Evolutionary conservation across 495 filamentous ascomycete species (phyloP), one percentile per base, ranked within the genome.

Genomic region (Neurospora terricola): DNA sequence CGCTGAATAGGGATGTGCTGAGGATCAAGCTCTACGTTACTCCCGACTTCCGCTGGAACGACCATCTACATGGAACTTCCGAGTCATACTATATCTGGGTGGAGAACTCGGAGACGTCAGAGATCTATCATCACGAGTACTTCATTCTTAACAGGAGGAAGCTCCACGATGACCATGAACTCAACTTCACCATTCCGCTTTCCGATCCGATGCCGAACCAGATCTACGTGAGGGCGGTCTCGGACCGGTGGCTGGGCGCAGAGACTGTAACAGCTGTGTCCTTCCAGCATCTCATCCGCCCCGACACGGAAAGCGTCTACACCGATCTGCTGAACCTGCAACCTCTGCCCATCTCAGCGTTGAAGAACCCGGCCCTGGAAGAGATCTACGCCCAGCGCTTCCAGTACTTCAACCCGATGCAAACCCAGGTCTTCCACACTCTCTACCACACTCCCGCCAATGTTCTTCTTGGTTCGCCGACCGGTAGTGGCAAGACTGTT

Each of bases 41-140:
- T 5, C 92, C 96, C 0, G 94, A 98, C 34, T 99, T 98, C 80
- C 87, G 84, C 14, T 99, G 96, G 96, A 97, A 97, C 74, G 96
- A 99, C 75, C 90, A 90, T n/a, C 87, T 97, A 69, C 93, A 99
- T 80, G 96, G 96, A 3, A 91, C 89, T 5, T 97, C 95, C 3
- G 96, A 99, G 78, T 94, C 93, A 23, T 99, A 96, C 82, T 98
- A 94, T 89, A 91, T 98, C 69, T 98, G 96, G 96, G 95, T 98
- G 18, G 96, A 99, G 82, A 97, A 98, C 78, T 98, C 95, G 0
- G 96, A 98, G 76, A 97, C 94, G 0, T 95, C 93, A 2, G 94
- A 98, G 79, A 98, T 99, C 43, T 99, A 97, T 76, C 96, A 99
- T 77, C 93, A 97, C 72, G 96, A 99, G 80, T 97, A 91, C 80